phyloP scores from a whole-genome alignment of 805 yeast species.

The Kluyveromyces wickerhamii region DNA sequence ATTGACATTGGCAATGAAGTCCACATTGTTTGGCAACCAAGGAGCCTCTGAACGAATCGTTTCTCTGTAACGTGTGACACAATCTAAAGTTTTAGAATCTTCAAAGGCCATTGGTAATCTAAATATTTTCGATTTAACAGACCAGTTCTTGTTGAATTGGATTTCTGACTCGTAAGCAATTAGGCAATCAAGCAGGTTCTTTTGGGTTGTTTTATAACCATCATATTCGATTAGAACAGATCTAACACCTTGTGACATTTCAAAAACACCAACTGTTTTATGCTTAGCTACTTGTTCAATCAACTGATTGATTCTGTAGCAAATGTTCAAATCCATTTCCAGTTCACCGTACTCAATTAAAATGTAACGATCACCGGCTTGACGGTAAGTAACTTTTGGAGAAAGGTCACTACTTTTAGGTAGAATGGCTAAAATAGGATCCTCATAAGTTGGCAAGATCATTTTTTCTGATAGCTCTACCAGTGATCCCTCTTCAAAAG shows the following conservation, averaged over 20 bases:
- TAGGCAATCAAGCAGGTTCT: constrained; percentile 51
- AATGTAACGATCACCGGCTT: constrained; percentile 93
- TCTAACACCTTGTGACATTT: constrained; percentile 96
- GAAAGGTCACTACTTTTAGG: constrained; percentile 40
- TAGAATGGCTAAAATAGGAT: constrained; percentile 59
- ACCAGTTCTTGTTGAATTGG: constrained; percentile 71
- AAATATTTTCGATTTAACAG: constrained; percentile 72
- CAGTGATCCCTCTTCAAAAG: constrained; percentile 10
- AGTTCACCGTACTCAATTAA: constrained; percentile 91
- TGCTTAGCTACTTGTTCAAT: constrained; percentile 61
- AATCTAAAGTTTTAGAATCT: constrained; percentile 79
- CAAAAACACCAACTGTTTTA: constrained; percentile 73
- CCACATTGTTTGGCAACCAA: constrained; percentile 97
- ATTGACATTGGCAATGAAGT: constrained; percentile 84
- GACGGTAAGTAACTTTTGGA: constrained; percentile 80
- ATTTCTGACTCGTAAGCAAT: constrained; percentile 71
- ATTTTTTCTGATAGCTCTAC: constrained; percentile 27
- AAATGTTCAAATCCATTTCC: constrained; percentile 71
- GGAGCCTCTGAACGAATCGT: constrained; percentile 92
- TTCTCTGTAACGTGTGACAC: constrained; percentile 86
- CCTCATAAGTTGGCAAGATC: constrained; percentile 41
- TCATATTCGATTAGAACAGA: constrained; percentile 86
- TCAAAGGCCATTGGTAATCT: constrained; percentile 95
- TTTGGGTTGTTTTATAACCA: constrained; percentile 54
- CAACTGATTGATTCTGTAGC: constrained; percentile 79